A percentile compares a stretch with the other conserved stretches of the same genome.
phyloP scores from a whole-genome alignment of 805 yeast species.

The Zygoascus flipseniorum region DNA sequence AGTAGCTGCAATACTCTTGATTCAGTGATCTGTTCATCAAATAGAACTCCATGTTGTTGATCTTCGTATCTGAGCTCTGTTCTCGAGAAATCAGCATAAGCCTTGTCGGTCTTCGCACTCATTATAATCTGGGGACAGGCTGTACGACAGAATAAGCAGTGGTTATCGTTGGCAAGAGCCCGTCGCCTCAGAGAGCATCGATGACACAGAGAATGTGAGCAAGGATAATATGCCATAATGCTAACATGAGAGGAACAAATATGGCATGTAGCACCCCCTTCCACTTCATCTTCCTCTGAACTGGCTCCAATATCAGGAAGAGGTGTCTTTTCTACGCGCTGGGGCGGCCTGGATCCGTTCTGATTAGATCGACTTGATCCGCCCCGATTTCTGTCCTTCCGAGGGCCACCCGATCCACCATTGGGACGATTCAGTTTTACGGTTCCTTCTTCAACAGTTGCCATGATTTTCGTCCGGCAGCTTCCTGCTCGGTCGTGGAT shows the following conservation, averaged over 20 bases:
- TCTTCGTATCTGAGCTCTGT: slow-evolving; percentile 30
- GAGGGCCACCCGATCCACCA: background rate
- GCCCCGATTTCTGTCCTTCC: background rate
- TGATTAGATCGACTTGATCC: background rate
- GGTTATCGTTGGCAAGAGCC: slow-evolving; percentile 61
- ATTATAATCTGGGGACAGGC: slow-evolving; percentile 52
- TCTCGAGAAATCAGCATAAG: slow-evolving; percentile 32
- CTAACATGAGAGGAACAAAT: slow-evolving; percentile 72
- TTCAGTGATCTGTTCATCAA: slow-evolving; percentile 45
- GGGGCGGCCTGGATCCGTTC: background rate
- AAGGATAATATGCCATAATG: slow-evolving; percentile 66
- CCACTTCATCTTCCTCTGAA: background rate
- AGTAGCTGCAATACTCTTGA: slow-evolving; percentile 45
- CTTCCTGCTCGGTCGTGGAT: background rate
- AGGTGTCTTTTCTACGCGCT: background rate
- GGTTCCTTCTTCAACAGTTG: background rate
- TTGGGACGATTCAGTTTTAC: background rate
- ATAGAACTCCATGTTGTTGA: slow-evolving; percentile 46
- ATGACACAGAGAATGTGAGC: slow-evolving; percentile 81
- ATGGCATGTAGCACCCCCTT: slow-evolving; percentile 43
- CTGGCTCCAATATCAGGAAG: background rate
- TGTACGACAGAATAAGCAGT: slow-evolving; percentile 79
- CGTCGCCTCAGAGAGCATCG: slow-evolving; percentile 75
- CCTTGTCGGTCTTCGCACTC: slow-evolving; percentile 36
- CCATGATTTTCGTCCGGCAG: background rate